phyloP scores from a whole-genome alignment of 2,329 filamentous ascomycete genomes.

The Stachybotrys elegans region DNA sequence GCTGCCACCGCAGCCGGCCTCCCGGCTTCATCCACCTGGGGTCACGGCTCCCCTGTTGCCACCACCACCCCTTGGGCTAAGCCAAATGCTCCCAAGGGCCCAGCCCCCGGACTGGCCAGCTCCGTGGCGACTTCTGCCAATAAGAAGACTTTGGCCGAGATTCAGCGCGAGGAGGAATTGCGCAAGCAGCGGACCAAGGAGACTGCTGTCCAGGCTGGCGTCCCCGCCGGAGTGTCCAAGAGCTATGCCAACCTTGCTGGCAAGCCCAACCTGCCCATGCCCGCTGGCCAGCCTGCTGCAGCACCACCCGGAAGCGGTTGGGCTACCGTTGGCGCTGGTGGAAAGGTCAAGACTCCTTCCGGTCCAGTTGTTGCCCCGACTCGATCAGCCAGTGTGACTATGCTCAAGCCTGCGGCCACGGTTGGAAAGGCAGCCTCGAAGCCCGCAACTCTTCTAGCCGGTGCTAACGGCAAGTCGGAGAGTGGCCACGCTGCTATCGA shows the following conservation, averaged over 20 bases:
- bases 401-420: conserved; percentile 37
- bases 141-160: conserved; percentile 91
- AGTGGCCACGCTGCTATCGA: conserved; percentile 59
- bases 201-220: conserved; percentile 40
- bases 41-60: conserved; percentile 66
- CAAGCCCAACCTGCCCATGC: conserved; percentile 50
- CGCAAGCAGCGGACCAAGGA: conserved; percentile 72
- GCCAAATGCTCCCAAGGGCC: conserved; percentile 44
- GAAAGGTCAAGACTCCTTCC: conserved; percentile 77
- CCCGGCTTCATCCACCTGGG: conserved; percentile 87
- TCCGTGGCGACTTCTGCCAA: conserved; percentile 23
- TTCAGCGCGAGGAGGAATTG: conserved; percentile 85
- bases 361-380: conserved; percentile 47
- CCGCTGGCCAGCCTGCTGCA: conserved; percentile 29
- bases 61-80: conserved; percentile 66
- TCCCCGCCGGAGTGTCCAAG: conserved; percentile 59
- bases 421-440: conserved; percentile 47
- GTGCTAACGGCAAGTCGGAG: conserved; percentile 33
- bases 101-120: conserved; percentile 16
- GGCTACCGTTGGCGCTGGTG: conserved; percentile 92
- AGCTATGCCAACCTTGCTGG: conserved; percentile 92
- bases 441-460: conserved; percentile 33
- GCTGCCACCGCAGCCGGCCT: conserved; percentile 69
- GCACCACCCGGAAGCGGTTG: conserved; percentile 56
- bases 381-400: conserved; percentile 39